phyloP scores from a whole-genome alignment of 2,329 filamentous ascomycete genomes.

The Diaporthe destruens region DNA sequence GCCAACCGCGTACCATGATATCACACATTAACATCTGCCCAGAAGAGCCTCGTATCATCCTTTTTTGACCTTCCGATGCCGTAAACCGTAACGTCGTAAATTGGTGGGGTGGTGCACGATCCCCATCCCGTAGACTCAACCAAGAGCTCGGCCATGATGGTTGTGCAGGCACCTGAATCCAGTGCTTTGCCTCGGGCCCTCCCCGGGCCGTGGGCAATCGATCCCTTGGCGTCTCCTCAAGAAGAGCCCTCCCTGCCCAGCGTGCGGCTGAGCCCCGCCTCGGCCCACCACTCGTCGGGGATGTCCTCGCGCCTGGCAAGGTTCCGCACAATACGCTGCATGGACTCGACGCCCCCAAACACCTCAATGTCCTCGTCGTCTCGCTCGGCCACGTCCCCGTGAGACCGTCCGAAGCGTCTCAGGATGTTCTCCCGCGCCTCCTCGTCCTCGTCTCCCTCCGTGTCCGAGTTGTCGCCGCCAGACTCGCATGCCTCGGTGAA shows the following conservation, averaged over 20 bases:
- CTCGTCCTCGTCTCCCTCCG: constrained; percentile 63
- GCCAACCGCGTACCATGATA: background rate
- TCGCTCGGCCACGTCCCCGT: constrained; percentile 60
- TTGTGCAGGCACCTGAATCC: background rate
- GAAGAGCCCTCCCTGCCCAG: constrained; percentile 57
- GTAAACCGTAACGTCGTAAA: constrained; percentile 36
- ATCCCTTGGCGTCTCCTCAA: background rate
- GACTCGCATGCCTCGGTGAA: constrained; percentile 63
- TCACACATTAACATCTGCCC: constrained; percentile 16
- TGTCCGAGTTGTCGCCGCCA: constrained; percentile 67
- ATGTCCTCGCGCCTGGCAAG: constrained; percentile 80
- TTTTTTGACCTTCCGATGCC: constrained; percentile 16
- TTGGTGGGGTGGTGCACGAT: constrained; percentile 5
- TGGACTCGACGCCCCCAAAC: constrained; percentile 65
- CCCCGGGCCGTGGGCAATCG: background rate
- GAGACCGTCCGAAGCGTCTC: constrained; percentile 47
- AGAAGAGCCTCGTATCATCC: background rate
- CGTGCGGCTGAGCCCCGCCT: constrained; percentile 74
- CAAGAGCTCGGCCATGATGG: constrained; percentile 29
- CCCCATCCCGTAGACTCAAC: constrained; percentile 24
- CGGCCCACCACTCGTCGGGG: constrained; percentile 85
- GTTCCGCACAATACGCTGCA: constrained; percentile 76
- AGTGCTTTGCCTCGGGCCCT: background rate
- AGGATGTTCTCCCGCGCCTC: constrained; percentile 46
- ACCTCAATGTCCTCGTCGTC: constrained; percentile 46